These are phyloP conservation scores for Amanita pseudoporphyria DNA, from an alignment of 768 basidiomycete genomes.

Conservation along the genomic window DNA sequence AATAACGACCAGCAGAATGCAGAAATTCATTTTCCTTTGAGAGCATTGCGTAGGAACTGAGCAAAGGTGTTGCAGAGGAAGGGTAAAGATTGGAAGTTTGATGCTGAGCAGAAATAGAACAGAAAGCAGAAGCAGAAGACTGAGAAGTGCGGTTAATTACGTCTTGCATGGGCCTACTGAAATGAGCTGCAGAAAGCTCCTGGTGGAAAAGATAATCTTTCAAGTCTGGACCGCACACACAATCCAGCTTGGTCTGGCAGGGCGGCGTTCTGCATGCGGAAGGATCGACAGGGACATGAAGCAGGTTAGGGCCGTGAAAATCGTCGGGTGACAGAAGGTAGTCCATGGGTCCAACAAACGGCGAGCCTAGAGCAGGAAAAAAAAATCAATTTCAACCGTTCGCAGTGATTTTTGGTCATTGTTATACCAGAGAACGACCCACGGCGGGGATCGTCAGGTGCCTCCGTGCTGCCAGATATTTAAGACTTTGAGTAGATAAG, in stretches of 20 bases:
- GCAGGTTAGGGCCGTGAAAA: conserved; percentile 1
- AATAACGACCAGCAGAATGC: background rate
- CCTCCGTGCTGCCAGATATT: background rate
- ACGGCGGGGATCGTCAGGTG: conserved; percentile 2
- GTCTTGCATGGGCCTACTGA: conserved; percentile 3
- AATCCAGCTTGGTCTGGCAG: background rate
- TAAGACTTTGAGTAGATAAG: background rate
- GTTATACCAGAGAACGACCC: conserved; percentile 4
- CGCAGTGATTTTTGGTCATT: background rate
- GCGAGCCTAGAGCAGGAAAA: background rate
- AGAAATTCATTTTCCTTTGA: conserved; percentile 6
- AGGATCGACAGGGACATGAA: background rate
- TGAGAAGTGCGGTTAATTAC: conserved; percentile 1
- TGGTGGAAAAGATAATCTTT: background rate
- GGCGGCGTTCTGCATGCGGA: background rate
- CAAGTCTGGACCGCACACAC: background rate
- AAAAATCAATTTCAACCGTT: background rate
- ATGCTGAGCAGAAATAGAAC: conserved; percentile 6
- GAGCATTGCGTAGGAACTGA: conserved; percentile 1
- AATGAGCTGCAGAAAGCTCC: background rate
- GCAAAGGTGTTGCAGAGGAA: conserved; percentile 2
- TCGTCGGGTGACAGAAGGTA: background rate
- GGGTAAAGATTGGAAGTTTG: conserved; percentile 1
- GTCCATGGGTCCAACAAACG: conserved; percentile 1
- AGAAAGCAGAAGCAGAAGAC: background rate